phyloP scores from a whole-genome alignment of 108 stramenopile species.

The Aurantiochytrium sp. region DNA sequence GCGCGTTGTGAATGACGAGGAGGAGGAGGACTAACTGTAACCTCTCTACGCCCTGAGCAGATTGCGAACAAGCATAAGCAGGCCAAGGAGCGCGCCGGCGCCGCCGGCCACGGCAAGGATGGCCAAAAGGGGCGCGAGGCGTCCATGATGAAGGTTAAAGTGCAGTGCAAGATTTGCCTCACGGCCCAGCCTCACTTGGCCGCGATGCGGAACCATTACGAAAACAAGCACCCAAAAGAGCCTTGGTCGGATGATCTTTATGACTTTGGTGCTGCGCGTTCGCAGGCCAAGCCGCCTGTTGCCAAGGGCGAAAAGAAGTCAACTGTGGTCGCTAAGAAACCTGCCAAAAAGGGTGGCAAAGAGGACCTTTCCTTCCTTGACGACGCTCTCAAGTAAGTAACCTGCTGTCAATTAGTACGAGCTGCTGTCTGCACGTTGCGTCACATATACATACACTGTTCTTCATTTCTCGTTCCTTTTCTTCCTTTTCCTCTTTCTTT shows the following conservation, averaged over 20 bases:
- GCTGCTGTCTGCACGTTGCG: no score
- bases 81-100: slow-evolving; percentile 7
- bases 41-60: not conserved
- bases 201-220: not conserved
- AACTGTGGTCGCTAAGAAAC: not conserved
- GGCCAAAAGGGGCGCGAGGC: not conserved
- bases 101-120: not conserved
- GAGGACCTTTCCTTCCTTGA: not conserved
- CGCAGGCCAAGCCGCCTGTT: not conserved
- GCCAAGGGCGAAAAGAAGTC: not conserved
- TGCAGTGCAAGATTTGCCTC: not conserved
- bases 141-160: not conserved
- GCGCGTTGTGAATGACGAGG: not conserved
- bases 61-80: not conserved
- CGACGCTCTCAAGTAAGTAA: not conserved
- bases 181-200: not conserved
- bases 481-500: no score
- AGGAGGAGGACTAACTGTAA: not conserved
- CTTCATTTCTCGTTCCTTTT: no score
- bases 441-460: no score
- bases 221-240: slow-evolving; percentile 14
- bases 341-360: not conserved
- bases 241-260: not conserved
- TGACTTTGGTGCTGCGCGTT: not conserved
- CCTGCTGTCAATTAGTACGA: no score